phyloP scores from a whole-genome alignment of 148 eudicot genomes.

The Rhododendron ferrugineum region DNA sequence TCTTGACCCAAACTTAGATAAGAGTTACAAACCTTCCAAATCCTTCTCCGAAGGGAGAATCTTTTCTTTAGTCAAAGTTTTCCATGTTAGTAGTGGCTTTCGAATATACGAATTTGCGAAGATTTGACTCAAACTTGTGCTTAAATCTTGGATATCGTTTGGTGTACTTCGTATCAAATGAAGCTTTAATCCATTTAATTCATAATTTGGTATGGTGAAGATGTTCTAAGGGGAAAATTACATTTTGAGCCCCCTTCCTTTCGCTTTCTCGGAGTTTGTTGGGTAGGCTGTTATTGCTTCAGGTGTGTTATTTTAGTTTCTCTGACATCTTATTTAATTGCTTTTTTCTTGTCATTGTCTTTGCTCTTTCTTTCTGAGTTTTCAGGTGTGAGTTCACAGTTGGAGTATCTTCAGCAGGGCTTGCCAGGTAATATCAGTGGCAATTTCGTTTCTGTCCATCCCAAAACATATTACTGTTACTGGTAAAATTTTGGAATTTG shows the following conservation, averaged over 20 bases:
- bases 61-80: not conserved
- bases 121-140: not conserved
- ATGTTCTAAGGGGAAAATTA: not conserved
- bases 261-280: not conserved
- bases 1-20: not conserved
- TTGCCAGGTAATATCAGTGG: constrained; percentile 56
- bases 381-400: constrained; percentile 75
- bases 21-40: not conserved
- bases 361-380: not conserved
- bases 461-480: not conserved
- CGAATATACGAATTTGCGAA: not conserved
- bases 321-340: constrained; percentile 3
- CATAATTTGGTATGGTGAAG: not conserved
- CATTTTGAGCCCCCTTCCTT: not conserved
- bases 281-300: not conserved
- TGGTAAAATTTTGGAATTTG: not conserved
- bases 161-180: not conserved
- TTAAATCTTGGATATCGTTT: not conserved
- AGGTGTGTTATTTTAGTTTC: not conserved
- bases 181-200: not conserved
- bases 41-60: not conserved
- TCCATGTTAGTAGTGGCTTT: not conserved
- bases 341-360: constrained; percentile 1
- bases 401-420: constrained; percentile 88
- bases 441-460: not conserved